Base-by-base conservation (phyloP, 805 yeast genomes). In the Metschnikowia reukaufii region DNA sequence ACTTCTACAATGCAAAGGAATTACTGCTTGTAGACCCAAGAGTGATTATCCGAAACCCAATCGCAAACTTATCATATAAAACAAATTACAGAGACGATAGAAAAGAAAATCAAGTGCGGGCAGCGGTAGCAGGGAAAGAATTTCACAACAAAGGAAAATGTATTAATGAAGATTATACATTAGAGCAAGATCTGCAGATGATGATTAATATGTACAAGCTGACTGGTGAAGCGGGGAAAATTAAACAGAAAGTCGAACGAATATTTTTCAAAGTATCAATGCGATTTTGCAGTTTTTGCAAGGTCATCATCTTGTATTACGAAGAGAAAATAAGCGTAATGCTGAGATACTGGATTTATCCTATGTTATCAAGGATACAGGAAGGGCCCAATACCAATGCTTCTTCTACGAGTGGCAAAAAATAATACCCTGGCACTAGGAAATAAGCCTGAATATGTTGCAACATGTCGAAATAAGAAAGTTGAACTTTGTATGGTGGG, bases 251-350 rank as follows among this genome's bases (percentile, higher is more conserved):
- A 25, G 10, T 12, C 30, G 30, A 8, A 25, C 7, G 12, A 7
- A 33, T 8, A 7, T 16, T 19, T 37, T 20, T 18, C 7, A 21
- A 6, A 42, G 47, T 7, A 31, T 47, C 15, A 47, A 43, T 20
- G 41, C 47, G n/a, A 23, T 20, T 2, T 39, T 43, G 38, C 39
- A 36, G 19, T 21, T 47, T 29, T 32, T 47, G 21, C 13, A 36
- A 35, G 50, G 44, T 10, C 50, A 47, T 16, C 45, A 36, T 17
- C 33, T 39, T 13, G 16, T 43, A 8, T 31, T 43, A 10, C 16
- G 50, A 17, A 23, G 47, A 9, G 21, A n/a, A 16, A 39, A 34
- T 21, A 47, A 47, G 29, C 12, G 20, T 10, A 21, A 8, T 6
- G 20, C 20, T 7, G 47, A 43, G 18, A 19, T 48, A 13, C 39